Base-by-base conservation (phyloP, 768 basidiomycete genomes). In the Mrakia blollopis region DNA sequence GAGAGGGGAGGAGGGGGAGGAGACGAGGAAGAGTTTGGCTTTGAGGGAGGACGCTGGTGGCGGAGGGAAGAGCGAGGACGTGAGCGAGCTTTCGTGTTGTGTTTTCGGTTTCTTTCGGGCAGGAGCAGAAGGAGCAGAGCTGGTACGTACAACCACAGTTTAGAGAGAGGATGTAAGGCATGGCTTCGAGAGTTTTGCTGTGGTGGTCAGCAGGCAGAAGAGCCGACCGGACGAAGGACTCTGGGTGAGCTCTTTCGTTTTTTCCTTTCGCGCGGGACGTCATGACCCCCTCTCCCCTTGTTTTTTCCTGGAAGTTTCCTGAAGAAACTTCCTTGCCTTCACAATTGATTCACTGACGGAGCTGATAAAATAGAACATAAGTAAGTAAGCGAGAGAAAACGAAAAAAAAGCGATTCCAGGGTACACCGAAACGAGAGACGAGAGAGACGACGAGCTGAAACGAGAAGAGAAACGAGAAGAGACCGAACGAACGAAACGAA, bases 11-110 rank as follows among this genome's bases (percentile, higher is more conserved):
- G 77, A 76, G 16, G 65, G 37, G 28, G 79, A 75, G 39, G 80
- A 79, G 39, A 85, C 81, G 57, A 82, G 80, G 80, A 87, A 94
- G 63, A 94, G 87, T 18, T 91, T 89, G 63, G 91, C 88, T 85
- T 93, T 94, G 84, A 94, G 89, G 8, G 92, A 93, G 2, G 92
- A 93, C 18, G 67, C 73, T 74, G 61, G 21, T 7, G 32, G 16
- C 25, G 9, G 16, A 13, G 35, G 18, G 13, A 41, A 23, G n/a
- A 37, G 23, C 11, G 37, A 30, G 30, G 44, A 5, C 41, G 30
- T 50, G 70, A 50, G 69, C 69, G n/a, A n/a, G n/a, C n/a, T n/a
- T n/a, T n/a, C n/a, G n/a, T n/a, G n/a, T n/a, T n/a, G n/a, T n/a
- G n/a, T n/a, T n/a, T 71, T n/a, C 35, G 50, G 32, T 21, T 73